Base-by-base conservation (phyloP, 495 filamentous ascomycete species). In the Tuber magnatum region DNA sequence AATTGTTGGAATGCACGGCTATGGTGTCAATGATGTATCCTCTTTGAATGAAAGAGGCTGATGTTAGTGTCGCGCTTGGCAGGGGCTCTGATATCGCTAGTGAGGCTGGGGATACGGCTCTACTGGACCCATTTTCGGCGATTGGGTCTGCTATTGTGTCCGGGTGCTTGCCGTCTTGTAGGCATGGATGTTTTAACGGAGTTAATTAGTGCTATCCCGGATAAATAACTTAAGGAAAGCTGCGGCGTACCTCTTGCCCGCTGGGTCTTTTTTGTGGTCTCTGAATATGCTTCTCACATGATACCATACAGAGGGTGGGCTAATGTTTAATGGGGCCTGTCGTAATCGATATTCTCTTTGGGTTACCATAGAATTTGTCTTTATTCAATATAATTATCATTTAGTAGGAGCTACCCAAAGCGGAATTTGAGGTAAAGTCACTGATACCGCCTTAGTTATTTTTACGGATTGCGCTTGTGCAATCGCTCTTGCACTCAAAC, bases 371-470 rank as follows among this genome's bases (percentile, higher is more conserved):
- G 76, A 86, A 90, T 32, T 84, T 92, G 41, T 89, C 87, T 3
- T 88, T 87, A 3, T 92, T 92, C 82, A 83, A 91, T 48, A 92
- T 92, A 90, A 90, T 91, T 74, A 87, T 90, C 68, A 89, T 90
- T 73, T 83, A 16, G 18, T n/a, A 7, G 3, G 22, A 35, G 40
- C 22, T 22, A 18, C 22, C 12, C 56, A 35, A 28, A 20, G 32
- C 18, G 28, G 28, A 10, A 20, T 70, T 14, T 61, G 12, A 38
- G 24, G 40, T 35, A 28, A n/a, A 20, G 38, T 38, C 70, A 46
- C 5, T 56, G 71, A 69, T 68, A 81, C 78, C 41, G 75, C 83
- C 74, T 84, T 39, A 85, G 90, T 80, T 91, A n/a, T 90, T 74
- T 92, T 93, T 81, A 93, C 91, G 8, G 89, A 90, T 77, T 89